These are phyloP conservation scores for Starmerella scarabaei DNA, from an alignment of 805 yeast genomes.

Conservation along the genomic window DNA sequence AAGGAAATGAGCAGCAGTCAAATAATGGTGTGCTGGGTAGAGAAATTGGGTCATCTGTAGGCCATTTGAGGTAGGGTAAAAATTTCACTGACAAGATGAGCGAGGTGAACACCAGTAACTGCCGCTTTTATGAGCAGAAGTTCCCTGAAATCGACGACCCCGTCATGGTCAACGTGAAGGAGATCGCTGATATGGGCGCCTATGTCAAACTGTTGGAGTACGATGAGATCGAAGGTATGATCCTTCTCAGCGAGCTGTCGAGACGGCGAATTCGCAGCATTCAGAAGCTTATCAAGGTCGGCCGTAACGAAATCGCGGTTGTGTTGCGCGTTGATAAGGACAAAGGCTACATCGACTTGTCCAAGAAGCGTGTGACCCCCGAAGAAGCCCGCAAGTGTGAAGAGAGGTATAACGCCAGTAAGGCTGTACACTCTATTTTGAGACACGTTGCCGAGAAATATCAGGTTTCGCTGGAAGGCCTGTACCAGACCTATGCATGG, in stretches of 20 bases:
- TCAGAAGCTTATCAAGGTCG: conserved; percentile 94
- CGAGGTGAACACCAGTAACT: conserved; percentile 44
- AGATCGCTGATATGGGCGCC: conserved; percentile 98
- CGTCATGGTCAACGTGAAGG: conserved; percentile 88
- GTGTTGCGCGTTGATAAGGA: conserved; percentile 97
- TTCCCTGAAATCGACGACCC: conserved; percentile 98
- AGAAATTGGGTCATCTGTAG: too few relatives aligned
- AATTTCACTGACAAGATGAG: conserved; percentile 13
- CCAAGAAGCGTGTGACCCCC: conserved; percentile 94
- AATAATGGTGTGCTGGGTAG: too few relatives aligned
- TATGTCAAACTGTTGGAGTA: conserved; percentile 87
- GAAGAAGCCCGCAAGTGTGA: conserved; percentile 96
- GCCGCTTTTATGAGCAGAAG: conserved; percentile 95
- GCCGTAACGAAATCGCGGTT: conserved; percentile 95
- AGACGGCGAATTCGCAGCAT: conserved; percentile 98
- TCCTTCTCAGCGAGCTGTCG: conserved; percentile 82
- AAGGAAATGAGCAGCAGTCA: too few relatives aligned
- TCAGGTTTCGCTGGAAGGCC: conserved; percentile 67
- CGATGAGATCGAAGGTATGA: conserved; percentile 98
- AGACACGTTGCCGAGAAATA: conserved; percentile 98
- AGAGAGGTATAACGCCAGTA: conserved; percentile 90
- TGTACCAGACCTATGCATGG: conserved; percentile 91
- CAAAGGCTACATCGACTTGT: conserved; percentile 93
- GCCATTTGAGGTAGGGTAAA: too few relatives aligned
- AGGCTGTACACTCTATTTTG: conserved; percentile 94